phyloP scores from a whole-genome alignment of 305 asterid species.

The Rubia balearica region DNA sequence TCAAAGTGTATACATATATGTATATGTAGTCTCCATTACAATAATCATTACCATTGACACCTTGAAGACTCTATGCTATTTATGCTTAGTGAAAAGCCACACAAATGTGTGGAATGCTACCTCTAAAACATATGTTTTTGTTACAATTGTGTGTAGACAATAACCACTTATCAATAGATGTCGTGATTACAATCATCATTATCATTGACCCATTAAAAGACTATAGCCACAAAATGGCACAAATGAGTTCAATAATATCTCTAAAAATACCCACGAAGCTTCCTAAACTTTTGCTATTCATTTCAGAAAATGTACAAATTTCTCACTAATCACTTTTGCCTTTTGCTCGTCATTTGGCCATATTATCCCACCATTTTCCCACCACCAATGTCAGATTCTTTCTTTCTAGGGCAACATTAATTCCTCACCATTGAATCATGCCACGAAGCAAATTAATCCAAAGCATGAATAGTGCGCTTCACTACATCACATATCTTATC shows the following conservation, averaged over 20 bases:
- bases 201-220: slow-evolving; percentile 1
- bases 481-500: slow-evolving; percentile 21
- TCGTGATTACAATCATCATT: slow-evolving; percentile 11
- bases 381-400: slow-evolving; percentile 11
- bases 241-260: background rate
- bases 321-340: slow-evolving; percentile 5
- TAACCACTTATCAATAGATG: background rate
- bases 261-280: slow-evolving; percentile 10
- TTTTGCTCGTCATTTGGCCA: background rate
- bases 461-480: background rate
- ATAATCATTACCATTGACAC: background rate
- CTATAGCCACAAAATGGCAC: background rate
- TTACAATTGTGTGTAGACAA: background rate
- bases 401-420: slow-evolving; percentile 21
- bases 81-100: background rate
- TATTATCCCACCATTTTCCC: slow-evolving; percentile 5
- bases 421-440: slow-evolving; percentile 22
- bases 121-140: background rate
- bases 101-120: background rate
- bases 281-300: background rate
- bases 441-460: slow-evolving; percentile 1
- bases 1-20: too few species aligned
- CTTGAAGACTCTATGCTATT: background rate
- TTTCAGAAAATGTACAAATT: background rate
- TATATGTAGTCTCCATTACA: background rate